phyloP scores from a whole-genome alignment of 306 rosid species.

The Vachellia pachyceras region DNA sequence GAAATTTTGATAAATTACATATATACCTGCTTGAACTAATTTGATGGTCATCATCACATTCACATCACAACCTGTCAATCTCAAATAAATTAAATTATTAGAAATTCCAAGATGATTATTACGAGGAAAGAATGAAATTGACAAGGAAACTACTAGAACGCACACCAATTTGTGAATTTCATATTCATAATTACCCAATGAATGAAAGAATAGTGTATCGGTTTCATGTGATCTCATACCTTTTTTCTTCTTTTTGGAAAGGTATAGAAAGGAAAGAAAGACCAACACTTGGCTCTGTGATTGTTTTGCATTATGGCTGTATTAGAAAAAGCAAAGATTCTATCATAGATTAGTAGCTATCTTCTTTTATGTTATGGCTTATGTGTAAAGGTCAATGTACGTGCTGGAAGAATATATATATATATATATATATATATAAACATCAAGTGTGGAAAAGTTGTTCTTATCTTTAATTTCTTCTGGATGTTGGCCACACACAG shows the following conservation, averaged over 20 bases:
- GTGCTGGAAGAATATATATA: neutral
- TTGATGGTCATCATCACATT: neutral
- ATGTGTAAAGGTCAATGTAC: neutral
- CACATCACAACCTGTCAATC: neutral
- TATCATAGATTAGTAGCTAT: neutral
- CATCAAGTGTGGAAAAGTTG: neutral
- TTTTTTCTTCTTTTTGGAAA: neutral
- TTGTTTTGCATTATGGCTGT: conserved; percentile 9
- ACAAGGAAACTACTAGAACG: neutral
- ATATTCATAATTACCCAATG: neutral
- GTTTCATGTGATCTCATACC: neutral
- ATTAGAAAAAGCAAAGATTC: conserved; percentile 6
- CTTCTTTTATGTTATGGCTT: neutral
- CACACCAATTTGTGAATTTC: neutral
- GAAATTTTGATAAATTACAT: no score
- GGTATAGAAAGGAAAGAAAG: neutral
- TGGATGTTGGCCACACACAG: neutral
- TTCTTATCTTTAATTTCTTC: neutral
- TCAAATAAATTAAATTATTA: neutral
- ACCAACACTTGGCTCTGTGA: neutral
- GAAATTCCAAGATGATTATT: neutral
- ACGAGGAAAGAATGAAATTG: neutral
- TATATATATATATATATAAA: no score
- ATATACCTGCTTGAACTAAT: no score
- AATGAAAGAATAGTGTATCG: neutral